A percentile compares a stretch with the other conserved stretches of the same genome.
phyloP scores from a whole-genome alignment of 768 basidiomycete species.

The Chalciporus piperatus region DNA sequence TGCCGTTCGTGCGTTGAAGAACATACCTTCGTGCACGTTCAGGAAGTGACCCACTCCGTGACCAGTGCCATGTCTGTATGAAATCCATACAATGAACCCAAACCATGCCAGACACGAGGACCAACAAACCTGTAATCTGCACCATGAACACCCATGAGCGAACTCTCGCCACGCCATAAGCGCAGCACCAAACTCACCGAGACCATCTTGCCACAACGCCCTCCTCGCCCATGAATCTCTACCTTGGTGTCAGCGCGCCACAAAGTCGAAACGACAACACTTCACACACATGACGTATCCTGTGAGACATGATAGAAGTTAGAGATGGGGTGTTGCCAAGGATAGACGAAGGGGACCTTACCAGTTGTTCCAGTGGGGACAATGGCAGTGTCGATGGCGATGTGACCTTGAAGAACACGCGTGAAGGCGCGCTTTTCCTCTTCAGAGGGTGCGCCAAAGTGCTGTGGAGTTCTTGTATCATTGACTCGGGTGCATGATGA shows the following conservation, averaged over 20 bases:
- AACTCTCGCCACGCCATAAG: neutral
- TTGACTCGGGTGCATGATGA: neutral
- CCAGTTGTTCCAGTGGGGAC: conserved; percentile 84
- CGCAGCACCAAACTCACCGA: conserved; percentile 47
- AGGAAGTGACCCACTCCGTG: conserved; percentile 95
- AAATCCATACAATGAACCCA: conserved; percentile 3
- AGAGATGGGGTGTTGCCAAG: neutral
- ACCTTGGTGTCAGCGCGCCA: conserved; percentile 2
- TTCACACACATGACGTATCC: conserved; percentile 54
- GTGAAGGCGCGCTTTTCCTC: conserved; percentile 90
- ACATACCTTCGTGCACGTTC: conserved; percentile 81
- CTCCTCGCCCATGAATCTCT: conserved; percentile 82
- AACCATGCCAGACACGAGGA: neutral
- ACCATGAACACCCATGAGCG: neutral
- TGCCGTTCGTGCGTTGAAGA: neutral
- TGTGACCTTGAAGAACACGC: conserved; percentile 87
- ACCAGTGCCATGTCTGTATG: conserved; percentile 79
- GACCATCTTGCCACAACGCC: conserved; percentile 81
- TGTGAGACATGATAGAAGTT: conserved; percentile 16
- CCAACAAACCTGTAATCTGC: conserved; percentile 54
- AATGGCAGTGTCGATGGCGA: conserved; percentile 80
- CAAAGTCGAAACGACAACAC: neutral
- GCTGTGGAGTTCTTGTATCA: conserved; percentile 40
- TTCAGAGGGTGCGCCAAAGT: conserved; percentile 81
- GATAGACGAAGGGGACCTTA: conserved; percentile 21